phyloP scores from a whole-genome alignment of 768 basidiomycete genomes.

The Gloeopeniophorella convolvens region DNA sequence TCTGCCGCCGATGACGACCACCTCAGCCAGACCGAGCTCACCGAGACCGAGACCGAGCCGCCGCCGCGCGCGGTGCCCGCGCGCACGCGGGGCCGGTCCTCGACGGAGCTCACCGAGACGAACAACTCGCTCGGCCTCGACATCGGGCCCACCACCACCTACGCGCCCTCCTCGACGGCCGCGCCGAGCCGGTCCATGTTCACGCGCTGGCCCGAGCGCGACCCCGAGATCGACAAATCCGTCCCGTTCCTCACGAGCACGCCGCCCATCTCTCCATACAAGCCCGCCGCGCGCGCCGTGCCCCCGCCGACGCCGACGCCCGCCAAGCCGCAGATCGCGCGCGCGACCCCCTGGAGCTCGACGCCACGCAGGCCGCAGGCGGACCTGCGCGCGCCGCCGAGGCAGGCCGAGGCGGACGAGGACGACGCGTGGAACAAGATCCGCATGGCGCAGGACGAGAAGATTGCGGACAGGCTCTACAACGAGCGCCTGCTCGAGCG shows the following conservation, averaged over 20 bases:
- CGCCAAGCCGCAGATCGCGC: constrained; percentile 1
- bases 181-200: constrained; percentile 5
- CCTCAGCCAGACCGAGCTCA: constrained; percentile 7
- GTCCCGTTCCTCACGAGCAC: constrained; percentile 19
- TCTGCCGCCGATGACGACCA: constrained; percentile 9
- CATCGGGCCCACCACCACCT: constrained; percentile 16
- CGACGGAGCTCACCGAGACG: constrained; percentile 17
- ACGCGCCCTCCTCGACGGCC: constrained; percentile 5
- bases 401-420: constrained; percentile 50
- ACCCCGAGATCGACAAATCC: constrained; percentile 13
- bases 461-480: constrained; percentile 63
- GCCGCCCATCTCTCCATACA: constrained; percentile 6
- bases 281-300: constrained; percentile 4
- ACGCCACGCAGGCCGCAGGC: constrained; percentile 4
- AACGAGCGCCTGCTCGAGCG: constrained; percentile 56
- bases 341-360: background rate
- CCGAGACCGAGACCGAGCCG: constrained; percentile 7
- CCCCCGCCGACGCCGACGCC: constrained; percentile 8
- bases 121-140: constrained; percentile 28
- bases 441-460: constrained; percentile 60
- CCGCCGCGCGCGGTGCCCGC: background rate
- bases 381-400: constrained; percentile 34
- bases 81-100: background rate
- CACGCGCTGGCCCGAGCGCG: constrained; percentile 9
- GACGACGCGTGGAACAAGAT: constrained; percentile 78